Percentiles rank a stretch among this genome's conserved stretches.
These are phyloP conservation scores for Chalciporus sp. DNA, from an alignment of 1,284 basidiomycete species.

Conservation along the genomic window DNA sequence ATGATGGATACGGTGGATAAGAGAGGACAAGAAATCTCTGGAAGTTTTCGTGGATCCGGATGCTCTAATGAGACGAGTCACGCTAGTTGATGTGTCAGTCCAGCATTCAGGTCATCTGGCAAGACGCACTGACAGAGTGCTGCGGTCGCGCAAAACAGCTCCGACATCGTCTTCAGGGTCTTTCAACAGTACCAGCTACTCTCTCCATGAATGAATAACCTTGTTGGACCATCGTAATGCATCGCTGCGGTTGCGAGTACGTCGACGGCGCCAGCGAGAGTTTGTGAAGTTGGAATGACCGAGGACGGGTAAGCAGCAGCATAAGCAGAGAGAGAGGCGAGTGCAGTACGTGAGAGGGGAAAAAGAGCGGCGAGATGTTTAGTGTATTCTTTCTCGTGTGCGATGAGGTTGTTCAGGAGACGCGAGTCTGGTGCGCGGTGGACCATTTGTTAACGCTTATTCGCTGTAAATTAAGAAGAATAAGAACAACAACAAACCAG, in stretches of 20 bases:
- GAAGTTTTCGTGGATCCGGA: constrained; percentile 59
- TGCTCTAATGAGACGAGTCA: constrained; percentile 75
- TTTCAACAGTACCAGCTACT: constrained; percentile 47
- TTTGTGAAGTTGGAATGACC: constrained; percentile 42
- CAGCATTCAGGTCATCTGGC: background rate
- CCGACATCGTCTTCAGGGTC: constrained; percentile 70
- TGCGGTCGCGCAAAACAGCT: constrained; percentile 69
- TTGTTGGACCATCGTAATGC: constrained; percentile 61
- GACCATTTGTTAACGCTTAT: constrained; percentile 52
- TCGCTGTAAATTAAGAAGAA: background rate
- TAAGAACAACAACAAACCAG: background rate
- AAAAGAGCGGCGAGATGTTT: constrained; percentile 60
- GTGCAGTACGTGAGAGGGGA: constrained; percentile 59
- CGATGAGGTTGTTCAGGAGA: constrained; percentile 64
- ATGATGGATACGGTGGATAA: too few species aligned
- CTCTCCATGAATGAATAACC: constrained; percentile 67
- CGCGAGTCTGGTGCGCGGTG: constrained; percentile 74
- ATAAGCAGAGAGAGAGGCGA: constrained; percentile 71
- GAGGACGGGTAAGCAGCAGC: constrained; percentile 61
- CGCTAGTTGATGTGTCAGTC: constrained; percentile 41
- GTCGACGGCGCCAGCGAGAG: constrained; percentile 61
- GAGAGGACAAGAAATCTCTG: constrained; percentile 42
- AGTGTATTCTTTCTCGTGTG: constrained; percentile 70
- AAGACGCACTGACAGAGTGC: constrained; percentile 65
- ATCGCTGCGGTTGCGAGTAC: constrained; percentile 61